A percentile compares a stretch with the other conserved stretches of the same genome.
phyloP scores from a whole-genome alignment of 2,329 filamentous ascomycete genomes.

The Neopestalotiopsis sp. region DNA sequence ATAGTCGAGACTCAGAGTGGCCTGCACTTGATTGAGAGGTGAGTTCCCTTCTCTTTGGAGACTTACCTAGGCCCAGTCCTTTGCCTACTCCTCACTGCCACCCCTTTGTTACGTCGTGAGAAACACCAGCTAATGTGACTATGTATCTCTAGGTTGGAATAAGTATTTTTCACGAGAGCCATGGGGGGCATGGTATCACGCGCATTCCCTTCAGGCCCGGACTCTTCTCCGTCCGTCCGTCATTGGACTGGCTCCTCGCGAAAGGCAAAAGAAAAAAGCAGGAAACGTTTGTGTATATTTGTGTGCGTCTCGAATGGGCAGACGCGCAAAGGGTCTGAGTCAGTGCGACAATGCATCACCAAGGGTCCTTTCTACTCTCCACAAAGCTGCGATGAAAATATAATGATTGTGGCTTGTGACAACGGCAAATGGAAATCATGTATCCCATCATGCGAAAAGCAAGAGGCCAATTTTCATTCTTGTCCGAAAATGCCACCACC shows the following conservation, averaged over 20 bases:
- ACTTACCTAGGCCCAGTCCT: not conserved
- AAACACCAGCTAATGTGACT: not conserved
- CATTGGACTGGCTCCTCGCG: not conserved
- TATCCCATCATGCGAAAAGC: not conserved
- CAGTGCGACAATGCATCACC: not conserved
- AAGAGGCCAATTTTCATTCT: not conserved
- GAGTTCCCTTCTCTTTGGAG: slow-evolving; percentile 9
- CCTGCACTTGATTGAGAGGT: slow-evolving; percentile 87
- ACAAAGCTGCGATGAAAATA: not conserved
- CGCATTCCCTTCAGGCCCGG: not conserved
- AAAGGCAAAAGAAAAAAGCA: not conserved
- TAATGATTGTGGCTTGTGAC: not conserved
- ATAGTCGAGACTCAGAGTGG: slow-evolving; percentile 93
- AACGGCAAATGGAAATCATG: not conserved
- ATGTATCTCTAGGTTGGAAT: slow-evolving; percentile 15
- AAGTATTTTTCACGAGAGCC: not conserved
- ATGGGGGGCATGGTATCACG: not conserved
- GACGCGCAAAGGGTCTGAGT: not conserved
- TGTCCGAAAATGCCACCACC: not conserved
- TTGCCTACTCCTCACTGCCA: not conserved
- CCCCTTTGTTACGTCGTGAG: not conserved
- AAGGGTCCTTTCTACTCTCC: too few relatives aligned
- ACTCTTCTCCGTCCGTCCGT: not conserved
- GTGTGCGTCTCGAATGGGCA: not conserved
- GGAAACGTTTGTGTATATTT: not conserved